Evolutionary conservation across 2,329 filamentous ascomycete species (phyloP), one percentile per base, ranked within the genome.

Genomic region (Cordyceps tenuipes): DNA sequence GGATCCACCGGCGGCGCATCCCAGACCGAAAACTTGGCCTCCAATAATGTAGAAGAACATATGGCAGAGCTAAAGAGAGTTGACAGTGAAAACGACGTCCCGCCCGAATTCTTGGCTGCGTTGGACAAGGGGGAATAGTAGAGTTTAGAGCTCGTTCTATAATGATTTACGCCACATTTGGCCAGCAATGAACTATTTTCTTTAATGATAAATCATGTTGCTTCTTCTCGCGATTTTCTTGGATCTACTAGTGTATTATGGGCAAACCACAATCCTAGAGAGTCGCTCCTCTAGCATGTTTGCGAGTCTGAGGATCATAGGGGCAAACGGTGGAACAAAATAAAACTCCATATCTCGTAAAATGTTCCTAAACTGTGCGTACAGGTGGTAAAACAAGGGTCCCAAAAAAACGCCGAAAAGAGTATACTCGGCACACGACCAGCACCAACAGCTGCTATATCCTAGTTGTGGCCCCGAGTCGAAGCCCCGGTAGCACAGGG

Each of bases 51-150:
- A n/a, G 19, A 5, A 15, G 2, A 10, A 3, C 21, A 19, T 6
- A 57, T 15, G 17, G 39, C 53, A 10, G 23, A 53, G 34, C 17
- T 49, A 7, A 48, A 19, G 6, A 34, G 39, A 21, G 61, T 52
- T 55, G 72, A 72, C 46, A 77, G 74, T 63, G 77, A 77, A 62
- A 79, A 80, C 53, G 79, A 80, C 56, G 74, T 83, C 8, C 80
- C 81, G 1, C 70, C 71, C 0, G 80, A 83, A 61, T 82, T 84
- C 63, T 64, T 83, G 7, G 76, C 76, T 12, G 77, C 81, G 64
- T 76, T 79, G 34, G 57, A 21, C 3, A 53, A 54, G 41, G 57
- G 46, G 64, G 29, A 46, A 10, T 53, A 60, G 31, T 46, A 8
- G 19, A 13, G 5, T 19, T 8, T 21, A 29, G 26, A 49, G 46